Conservation (phyloP, 371 early-diverging fungal genomes). For the Mortierella polycephala region DNA sequence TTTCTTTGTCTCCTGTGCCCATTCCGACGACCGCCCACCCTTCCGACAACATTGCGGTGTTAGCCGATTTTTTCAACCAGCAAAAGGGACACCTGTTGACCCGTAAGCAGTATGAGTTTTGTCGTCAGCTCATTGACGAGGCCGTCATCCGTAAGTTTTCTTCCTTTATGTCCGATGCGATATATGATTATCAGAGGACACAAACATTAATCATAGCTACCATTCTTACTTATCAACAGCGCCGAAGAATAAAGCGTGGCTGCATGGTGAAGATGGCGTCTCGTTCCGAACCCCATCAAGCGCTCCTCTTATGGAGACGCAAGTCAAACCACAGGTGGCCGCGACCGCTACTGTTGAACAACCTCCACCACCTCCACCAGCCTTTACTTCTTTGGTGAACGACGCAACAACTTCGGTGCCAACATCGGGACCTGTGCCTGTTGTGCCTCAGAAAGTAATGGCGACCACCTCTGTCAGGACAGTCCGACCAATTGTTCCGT, state of each 20-base stretch:
- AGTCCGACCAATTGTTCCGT: slow-evolving; percentile 12
- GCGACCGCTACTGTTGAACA: not conserved
- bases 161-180: not conserved
- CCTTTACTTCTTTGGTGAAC: too few species aligned
- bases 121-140: slow-evolving; percentile 29
- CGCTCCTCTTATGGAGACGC: not conserved
- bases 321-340: not conserved
- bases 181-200: not conserved
- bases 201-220: not conserved
- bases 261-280: slow-evolving; percentile 13
- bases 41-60: slow-evolving; percentile 13
- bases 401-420: not conserved
- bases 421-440: not conserved
- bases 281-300: slow-evolving; percentile 1
- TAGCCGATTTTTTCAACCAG: slow-evolving; percentile 32
- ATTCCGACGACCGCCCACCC: slow-evolving; percentile 1
- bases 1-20: not conserved
- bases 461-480: not conserved
- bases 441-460: not conserved
- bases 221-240: not conserved
- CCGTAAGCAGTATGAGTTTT: slow-evolving; percentile 24
- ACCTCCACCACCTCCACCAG: not conserved
- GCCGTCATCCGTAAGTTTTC: slow-evolving; percentile 24
- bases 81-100: slow-evolving; percentile 27
- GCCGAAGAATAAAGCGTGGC: not conserved